Evolutionary conservation across 2,329 filamentous ascomycete genomes (phyloP).

Genomic region (Akanthomyces dipterigenus): DNA sequence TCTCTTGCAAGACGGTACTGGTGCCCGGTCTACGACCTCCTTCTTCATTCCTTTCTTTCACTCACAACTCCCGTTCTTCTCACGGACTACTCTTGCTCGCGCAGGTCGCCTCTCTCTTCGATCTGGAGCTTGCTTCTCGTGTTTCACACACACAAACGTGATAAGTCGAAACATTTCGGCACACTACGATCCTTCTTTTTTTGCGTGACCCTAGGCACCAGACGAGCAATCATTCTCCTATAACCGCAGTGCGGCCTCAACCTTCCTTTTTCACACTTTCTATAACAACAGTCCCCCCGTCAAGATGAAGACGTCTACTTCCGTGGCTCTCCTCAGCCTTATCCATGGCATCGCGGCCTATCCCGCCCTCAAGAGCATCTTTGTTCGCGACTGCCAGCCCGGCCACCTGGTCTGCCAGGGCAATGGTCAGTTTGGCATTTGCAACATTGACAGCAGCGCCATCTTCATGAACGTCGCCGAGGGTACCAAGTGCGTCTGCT

Average conservation of each 20-base stretch:
- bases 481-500: conserved; percentile 12
- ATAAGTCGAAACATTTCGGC: neutral
- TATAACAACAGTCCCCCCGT: neutral
- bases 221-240: neutral
- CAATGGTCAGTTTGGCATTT: conserved; percentile 4
- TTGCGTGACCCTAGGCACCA: conserved; percentile 1
- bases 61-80: neutral
- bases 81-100: conserved; percentile 4
- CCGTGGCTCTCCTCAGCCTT: conserved; percentile 9
- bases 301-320: conserved; percentile 7
- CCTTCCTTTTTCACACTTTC: neutral
- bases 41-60: conserved; percentile 6
- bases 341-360: conserved; percentile 3
- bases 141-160: conserved; percentile 2
- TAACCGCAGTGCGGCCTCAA: conserved; percentile 1
- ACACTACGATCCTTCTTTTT: neutral
- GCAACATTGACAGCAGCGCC: conserved; percentile 3
- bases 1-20: conserved; percentile 7
- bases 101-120: conserved; percentile 10
- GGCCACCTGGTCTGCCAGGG: conserved; percentile 9
- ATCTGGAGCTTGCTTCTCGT: neutral
- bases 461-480: conserved; percentile 8
- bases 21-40: neutral
- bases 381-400: neutral
- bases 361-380: neutral